Conservation (phyloP, 164 flowering plant species). For the Nelumbo lutea region DNA sequence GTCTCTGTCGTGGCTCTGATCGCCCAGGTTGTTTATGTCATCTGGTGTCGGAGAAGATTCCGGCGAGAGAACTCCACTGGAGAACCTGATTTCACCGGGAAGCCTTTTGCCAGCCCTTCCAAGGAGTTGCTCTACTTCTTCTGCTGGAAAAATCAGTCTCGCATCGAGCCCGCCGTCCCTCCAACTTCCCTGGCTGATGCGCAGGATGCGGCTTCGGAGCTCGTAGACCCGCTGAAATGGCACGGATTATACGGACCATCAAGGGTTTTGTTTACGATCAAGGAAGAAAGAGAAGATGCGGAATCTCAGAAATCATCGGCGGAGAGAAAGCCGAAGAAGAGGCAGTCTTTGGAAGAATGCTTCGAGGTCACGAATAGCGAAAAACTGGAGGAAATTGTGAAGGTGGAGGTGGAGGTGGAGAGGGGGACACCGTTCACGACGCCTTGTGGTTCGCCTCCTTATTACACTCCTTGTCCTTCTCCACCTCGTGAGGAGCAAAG, state of each 20-base stretch:
- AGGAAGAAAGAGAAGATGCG: conserved; percentile 37
- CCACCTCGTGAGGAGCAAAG: conserved; percentile 26
- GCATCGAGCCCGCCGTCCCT: conserved; percentile 27
- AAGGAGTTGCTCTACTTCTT: conserved; percentile 50
- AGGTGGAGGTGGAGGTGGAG: conserved; percentile 1
- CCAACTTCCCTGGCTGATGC: neutral
- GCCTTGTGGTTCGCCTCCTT: conserved; percentile 53
- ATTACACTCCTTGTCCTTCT: conserved; percentile 44
- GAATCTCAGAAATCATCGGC: conserved; percentile 10
- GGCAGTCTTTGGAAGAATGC: neutral
- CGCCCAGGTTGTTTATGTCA: conserved; percentile 29
- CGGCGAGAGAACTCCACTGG: conserved; percentile 11
- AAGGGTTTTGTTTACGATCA: conserved; percentile 44
- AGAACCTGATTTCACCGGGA: neutral
- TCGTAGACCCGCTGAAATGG: conserved; percentile 16
- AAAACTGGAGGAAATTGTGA: neutral
- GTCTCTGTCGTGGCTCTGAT: conserved; percentile 17
- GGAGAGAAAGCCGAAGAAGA: conserved; percentile 7
- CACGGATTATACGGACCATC: conserved; percentile 31
- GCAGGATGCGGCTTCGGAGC: neutral
- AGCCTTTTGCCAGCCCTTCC: conserved; percentile 16
- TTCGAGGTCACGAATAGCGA: neutral
- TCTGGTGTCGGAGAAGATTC: conserved; percentile 30
- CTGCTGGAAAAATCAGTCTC: conserved; percentile 40
- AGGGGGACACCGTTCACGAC: conserved; percentile 45